phyloP scores from a whole-genome alignment of 129 eudicot genomes.

The Arctium minus region DNA sequence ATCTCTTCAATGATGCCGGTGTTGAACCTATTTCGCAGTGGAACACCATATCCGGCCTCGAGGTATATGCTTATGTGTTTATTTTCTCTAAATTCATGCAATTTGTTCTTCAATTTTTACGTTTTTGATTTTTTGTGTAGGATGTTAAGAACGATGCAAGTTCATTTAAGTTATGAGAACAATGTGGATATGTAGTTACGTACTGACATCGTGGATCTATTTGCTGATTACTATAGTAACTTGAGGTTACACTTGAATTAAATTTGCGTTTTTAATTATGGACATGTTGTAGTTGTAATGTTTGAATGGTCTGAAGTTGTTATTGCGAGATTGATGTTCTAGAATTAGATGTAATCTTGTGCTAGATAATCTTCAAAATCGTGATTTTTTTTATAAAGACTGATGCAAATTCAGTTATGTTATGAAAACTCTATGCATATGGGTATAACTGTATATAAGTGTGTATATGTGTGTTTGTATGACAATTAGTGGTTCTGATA shows the following conservation, averaged over 20 bases:
- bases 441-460: neutral
- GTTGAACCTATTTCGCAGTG: conserved; percentile 63
- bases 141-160: neutral
- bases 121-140: neutral
- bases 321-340: neutral
- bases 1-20: conserved; percentile 61
- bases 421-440: neutral
- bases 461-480: neutral
- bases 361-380: neutral
- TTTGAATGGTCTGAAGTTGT: neutral
- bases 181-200: neutral
- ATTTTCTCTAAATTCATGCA: neutral
- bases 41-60: conserved; percentile 63
- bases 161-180: neutral
- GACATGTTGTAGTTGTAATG: neutral
- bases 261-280: neutral
- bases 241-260: neutral
- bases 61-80: conserved; percentile 36
- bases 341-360: neutral
- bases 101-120: neutral
- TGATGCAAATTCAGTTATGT: neutral
- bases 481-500: neutral
- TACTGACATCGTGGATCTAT: neutral
- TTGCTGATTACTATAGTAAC: neutral
- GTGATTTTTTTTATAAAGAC: neutral